Conservation (phyloP, 192 early-diverging fungal species). For the Pilobolus umbonatus region DNA sequence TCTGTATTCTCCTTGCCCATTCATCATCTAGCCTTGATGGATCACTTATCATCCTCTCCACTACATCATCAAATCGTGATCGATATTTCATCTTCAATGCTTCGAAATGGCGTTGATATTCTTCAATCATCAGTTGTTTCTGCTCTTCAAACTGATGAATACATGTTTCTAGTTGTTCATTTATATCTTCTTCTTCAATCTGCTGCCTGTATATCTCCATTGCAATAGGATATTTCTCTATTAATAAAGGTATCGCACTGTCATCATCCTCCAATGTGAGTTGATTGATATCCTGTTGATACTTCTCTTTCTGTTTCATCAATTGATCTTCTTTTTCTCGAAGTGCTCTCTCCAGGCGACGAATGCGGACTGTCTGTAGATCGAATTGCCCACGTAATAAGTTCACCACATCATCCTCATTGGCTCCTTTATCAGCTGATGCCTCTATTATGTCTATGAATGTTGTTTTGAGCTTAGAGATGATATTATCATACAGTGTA, state of each 20-base stretch:
- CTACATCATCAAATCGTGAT: background rate
- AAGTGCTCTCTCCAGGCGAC: conserved; percentile 1
- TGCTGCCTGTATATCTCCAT: conserved; percentile 6
- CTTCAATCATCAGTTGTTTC: conserved; percentile 1
- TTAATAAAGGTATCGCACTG: background rate
- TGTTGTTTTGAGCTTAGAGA: background rate
- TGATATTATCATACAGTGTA: background rate
- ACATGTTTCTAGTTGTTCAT: background rate
- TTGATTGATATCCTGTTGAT: too few species aligned
- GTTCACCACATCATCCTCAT: background rate
- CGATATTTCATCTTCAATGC: background rate
- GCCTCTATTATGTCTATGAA: background rate
- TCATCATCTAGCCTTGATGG: background rate
- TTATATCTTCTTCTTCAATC: background rate
- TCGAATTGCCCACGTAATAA: conserved; percentile 4
- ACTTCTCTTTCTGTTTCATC: background rate
- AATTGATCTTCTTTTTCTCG: background rate
- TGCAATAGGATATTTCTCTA: background rate
- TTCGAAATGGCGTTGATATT: conserved; percentile 8
- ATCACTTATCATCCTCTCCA: conserved; percentile 5
- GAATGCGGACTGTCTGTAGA: conserved; percentile 6
- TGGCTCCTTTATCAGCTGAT: background rate
- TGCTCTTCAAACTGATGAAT: background rate
- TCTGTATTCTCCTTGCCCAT: too few species aligned
- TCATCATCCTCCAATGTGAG: background rate